These are phyloP conservation scores for Neocatenulostroma microsporum DNA, from an alignment of 2,329 filamentous ascomycete genomes.

Conservation along the genomic window DNA sequence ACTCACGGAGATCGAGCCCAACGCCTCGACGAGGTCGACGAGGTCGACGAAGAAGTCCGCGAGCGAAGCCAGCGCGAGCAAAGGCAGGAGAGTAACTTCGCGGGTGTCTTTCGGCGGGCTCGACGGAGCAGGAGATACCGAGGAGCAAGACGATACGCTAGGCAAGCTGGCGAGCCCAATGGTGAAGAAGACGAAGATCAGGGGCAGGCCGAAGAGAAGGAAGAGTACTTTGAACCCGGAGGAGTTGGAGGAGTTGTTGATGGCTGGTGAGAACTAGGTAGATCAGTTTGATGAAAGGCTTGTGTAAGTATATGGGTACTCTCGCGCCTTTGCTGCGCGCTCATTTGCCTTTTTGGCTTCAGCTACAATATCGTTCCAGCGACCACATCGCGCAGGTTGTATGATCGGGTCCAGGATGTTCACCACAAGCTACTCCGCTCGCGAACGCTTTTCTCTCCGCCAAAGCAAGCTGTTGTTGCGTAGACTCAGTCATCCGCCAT, in stretches of 20 bases:
- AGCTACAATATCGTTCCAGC: too few species aligned
- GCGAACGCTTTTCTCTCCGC: too few species aligned
- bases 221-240: conserved; percentile 68
- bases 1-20: too few species aligned
- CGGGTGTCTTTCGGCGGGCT: conserved; percentile 12
- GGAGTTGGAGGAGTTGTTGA: conserved; percentile 57
- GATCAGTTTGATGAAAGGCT: neutral
- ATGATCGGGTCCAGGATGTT: too few species aligned
- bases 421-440: too few species aligned
- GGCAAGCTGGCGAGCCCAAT: conserved; percentile 33
- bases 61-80: too few species aligned
- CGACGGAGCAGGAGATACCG: conserved; percentile 18
- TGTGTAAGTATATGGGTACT: neutral
- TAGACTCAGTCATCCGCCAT: conserved; percentile 3
- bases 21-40: neutral
- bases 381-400: too few species aligned
- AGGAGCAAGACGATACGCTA: conserved; percentile 22
- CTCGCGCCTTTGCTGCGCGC: neutral
- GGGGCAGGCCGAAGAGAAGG: conserved; percentile 54
- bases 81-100: neutral
- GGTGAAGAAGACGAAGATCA: conserved; percentile 41
- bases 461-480: too few species aligned
- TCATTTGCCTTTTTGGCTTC: too few species aligned
- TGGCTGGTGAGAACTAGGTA: conserved; percentile 1
- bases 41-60: neutral